Percentiles rank a stretch among this genome's conserved stretches.
Conservation (phyloP, 2,329 filamentous ascomycete species). For the Paraphoma chrysanthemicola region DNA sequence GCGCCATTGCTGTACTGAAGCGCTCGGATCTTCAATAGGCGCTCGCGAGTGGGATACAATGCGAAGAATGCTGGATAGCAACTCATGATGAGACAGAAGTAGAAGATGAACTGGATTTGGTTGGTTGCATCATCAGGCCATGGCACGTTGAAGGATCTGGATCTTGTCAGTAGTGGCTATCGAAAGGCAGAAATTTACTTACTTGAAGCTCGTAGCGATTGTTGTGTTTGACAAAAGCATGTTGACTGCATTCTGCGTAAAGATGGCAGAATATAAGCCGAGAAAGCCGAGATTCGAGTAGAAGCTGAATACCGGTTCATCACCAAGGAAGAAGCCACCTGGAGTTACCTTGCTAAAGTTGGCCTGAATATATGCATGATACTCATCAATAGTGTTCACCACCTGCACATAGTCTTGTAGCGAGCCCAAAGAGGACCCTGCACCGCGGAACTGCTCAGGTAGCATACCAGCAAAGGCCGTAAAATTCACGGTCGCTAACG, state of each 20-base stretch:
- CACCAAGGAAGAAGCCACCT: conserved; percentile 73
- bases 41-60: conserved; percentile 82
- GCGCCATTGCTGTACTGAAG: conserved; percentile 90
- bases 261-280: conserved; percentile 68
- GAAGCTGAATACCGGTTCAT: conserved; percentile 72
- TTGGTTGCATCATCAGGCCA: conserved; percentile 40
- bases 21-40: conserved; percentile 75
- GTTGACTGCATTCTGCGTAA: conserved; percentile 91
- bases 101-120: conserved; percentile 76
- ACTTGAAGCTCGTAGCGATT: conserved; percentile 67
- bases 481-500: conserved; percentile 22
- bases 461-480: conserved; percentile 30
- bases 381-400: conserved; percentile 70
- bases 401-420: conserved; percentile 47
- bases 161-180: not conserved
- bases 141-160: conserved; percentile 21
- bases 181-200: not conserved
- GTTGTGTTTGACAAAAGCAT: conserved; percentile 70
- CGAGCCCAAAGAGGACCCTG: conserved; percentile 7
- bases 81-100: conserved; percentile 77
- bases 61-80: conserved; percentile 85
- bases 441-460: conserved; percentile 36
- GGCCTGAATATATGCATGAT: conserved; percentile 66
- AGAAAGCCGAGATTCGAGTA: conserved; percentile 68
- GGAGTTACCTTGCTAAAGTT: conserved; percentile 72